Base-by-base conservation (phyloP, 371 early-diverging fungal species). In the Rhizopus arrhizus region DNA sequence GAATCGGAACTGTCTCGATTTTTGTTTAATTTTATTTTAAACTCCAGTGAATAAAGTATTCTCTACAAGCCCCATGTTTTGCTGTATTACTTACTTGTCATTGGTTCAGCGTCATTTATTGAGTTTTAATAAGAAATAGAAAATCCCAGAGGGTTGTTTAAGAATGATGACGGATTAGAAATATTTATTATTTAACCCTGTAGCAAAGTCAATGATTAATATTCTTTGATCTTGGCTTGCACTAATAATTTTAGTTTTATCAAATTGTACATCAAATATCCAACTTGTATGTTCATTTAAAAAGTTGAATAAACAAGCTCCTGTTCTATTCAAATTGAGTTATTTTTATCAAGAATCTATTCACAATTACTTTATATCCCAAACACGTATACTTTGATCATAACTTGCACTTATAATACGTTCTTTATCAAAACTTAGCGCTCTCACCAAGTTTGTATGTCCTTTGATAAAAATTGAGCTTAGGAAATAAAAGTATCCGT, bases 321-420 rank as follows among this genome's bases (percentile, higher is more conserved):
- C 78, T 0, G 81, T 73, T 42, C 72, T 73, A 54, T 28, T 12
- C 36, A 31, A 36, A 29, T 10, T 56, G 15, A 31, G n/a, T 7
- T n/a, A 16, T 1, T 50, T 35, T 0, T 32, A 29, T 4, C 7
- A 36, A 43, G 36, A 12, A 4, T 51, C 3, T 12, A 13, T 11
- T 8, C 13, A 29, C 11, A 56, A 65, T 47, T 68, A 73, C 65
- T 62, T 69, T 10, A 87, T 77, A 66, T 97, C 93, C 95, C 97
- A 99, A 34, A 98, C 92, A 71, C 95, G 96, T 58, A 99, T 90
- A 4, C 94, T 89, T 65, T 94, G 92, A 73, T 99, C 99, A 76
- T 98, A 97, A 38, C 81, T 77, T 13, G 76, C 81, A 45, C 78
- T 81, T 3, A 81, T 71, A 31, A 81, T 71, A 29, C 79, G 75